These are phyloP conservation scores for Jackrogersella multiformis DNA, from an alignment of 495 filamentous ascomycete genomes.

Conservation along the genomic window DNA sequence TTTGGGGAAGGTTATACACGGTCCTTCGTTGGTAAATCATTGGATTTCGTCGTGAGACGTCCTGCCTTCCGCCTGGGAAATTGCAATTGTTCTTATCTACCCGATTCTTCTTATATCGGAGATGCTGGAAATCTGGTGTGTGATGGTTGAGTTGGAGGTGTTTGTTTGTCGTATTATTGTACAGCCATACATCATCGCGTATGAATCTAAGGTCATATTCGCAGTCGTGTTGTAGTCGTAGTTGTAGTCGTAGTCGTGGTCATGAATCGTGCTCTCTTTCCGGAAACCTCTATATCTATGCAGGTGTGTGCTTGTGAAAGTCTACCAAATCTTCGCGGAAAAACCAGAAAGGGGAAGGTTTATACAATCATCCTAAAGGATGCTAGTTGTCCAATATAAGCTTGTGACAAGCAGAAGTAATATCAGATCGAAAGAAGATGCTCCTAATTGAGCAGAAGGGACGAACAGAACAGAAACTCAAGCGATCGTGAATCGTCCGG, in stretches of 20 bases:
- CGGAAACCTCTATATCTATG: neutral
- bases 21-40: neutral
- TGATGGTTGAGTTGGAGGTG: neutral
- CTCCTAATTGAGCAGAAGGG: constrained; percentile 59
- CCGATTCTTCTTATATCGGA: neutral
- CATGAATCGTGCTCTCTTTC: constrained; percentile 35
- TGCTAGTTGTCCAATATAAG: constrained; percentile 1
- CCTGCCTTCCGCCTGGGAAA: neutral
- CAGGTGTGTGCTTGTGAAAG: neutral
- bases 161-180: neutral
- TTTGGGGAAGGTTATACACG: neutral
- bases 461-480: constrained; percentile 71
- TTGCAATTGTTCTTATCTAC: constrained; percentile 20
- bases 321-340: neutral
- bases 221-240: neutral
- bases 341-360: neutral
- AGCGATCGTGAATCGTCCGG: constrained; percentile 71
- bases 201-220: no score
- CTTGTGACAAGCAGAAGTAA: no score
- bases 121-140: neutral
- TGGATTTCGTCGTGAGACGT: constrained; percentile 29
- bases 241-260: constrained; percentile 9
- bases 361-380: constrained; percentile 15
- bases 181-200: no score
- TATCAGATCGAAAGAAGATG: no score